Evolutionary conservation across 2,329 filamentous ascomycete genomes (phyloP), one percentile per base, ranked within the genome.

Genomic region (Ascocoryne sarcoides): DNA sequence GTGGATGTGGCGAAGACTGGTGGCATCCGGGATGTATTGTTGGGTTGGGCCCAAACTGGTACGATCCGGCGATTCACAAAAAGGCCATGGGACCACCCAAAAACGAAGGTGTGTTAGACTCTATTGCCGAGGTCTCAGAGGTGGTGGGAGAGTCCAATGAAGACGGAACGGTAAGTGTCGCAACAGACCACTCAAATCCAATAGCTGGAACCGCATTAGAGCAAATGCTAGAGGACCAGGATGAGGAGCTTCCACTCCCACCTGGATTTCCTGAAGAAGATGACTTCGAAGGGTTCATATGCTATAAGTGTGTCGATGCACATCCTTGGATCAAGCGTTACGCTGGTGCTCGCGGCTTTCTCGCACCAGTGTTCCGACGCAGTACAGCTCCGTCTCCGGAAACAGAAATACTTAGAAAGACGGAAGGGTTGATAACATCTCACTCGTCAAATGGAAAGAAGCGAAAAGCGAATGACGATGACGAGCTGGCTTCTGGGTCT

Each of bases 1-100:
- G 89, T 12, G 90, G 89, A 4, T 96, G 90, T 62, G 90, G 90
- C 10, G 90, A 96, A 65, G 90, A 96, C 58, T 96, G 90, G 90
- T 96, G 87, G 73, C 90, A 96, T 65, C 87, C 90, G 0, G 88
- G 92, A 47, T 96, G 90, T 58, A 67, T 96, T 5, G 77, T 95
- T 36, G 89, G 89, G 4, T 65, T 93, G 51, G 79, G 82, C 1
- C 75, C 86, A 9, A 73, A 78, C 44, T 89, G 84, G 78, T 78
- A 70, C 48, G 78, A 82, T 56, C 70, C 61, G 33, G 50, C 54
- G 65, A 55, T 67, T 62, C 61, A 58, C 61, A 49, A 61, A 51
- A 42, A 43, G 26, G 48, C 37, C 5, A 14, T 44, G 39, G n/a
- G 43, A 5, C 64, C 65, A 33, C 32, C 48, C 12, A 64, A 63